Evolutionary conservation across 176 grass and related monocot genomes (phyloP), one percentile per base, ranked within the genome.

Genomic region (Oryza coarctata): DNA sequence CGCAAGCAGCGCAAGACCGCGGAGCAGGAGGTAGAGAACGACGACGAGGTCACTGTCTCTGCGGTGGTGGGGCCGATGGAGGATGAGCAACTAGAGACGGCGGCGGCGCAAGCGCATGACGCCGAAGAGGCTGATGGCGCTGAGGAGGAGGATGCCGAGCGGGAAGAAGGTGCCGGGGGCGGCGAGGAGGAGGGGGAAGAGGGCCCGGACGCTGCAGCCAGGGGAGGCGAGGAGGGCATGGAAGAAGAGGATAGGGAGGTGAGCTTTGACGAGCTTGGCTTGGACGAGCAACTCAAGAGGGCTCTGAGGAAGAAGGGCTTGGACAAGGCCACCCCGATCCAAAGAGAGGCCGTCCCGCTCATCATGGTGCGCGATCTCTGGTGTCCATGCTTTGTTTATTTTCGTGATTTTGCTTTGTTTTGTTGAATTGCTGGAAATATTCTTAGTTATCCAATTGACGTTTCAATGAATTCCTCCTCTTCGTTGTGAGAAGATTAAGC

Each of bases 231-330:
- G n/a, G 36, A 36, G 30, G 71, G 15, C 13, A 61, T 35, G 1
- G 66, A 83, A 35, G 84, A 90, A 28, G 78, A 81, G 78, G 90
- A 91, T 44, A 83, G 83, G 72, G 90, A 92, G 17, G 75, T 92
- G 33, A 80, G 62, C 78, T 93, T 98, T 32, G 92, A 98, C 25
- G 86, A 90, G 68, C 82, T 98, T 15, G 90, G 95, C 23, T 66
- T 98, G 49, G 95, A 98, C 50, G 92, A 92, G 64, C 90, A 89
- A 28, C 86, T 98, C 58, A 98, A 86, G 76, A 85, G 92, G 83
- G 95, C 95, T 63, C 40, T 98, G 78, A 83, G 88, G 86, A 98
- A 98, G 90, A 91, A 92, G 77, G 86, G 86, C 39, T 76, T 98
- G 71, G 29, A 72, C 58, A 77, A 78, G 27, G 80, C 88, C 31